Conservation (phyloP, 345 rosid genomes). For the Citrus sp. region DNA sequence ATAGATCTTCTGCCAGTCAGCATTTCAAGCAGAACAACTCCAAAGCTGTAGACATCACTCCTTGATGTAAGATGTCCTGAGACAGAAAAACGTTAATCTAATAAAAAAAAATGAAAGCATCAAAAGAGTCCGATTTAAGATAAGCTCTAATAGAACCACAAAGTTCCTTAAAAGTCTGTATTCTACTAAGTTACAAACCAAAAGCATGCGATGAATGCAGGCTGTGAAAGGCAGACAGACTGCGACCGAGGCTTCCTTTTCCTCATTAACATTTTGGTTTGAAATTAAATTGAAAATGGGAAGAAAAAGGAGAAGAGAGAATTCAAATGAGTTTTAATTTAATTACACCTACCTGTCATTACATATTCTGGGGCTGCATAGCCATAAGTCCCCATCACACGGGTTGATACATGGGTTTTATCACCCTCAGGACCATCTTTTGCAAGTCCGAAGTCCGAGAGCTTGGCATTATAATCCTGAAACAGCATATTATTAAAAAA, state of each 20-base stretch:
- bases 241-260: not conserved
- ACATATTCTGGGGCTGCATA: constrained; percentile 99
- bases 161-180: not conserved
- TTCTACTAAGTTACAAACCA: not conserved
- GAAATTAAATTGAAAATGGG: not conserved
- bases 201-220: not conserved
- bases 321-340: not conserved
- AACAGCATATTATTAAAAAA: constrained; percentile 23
- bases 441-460: constrained; percentile 97
- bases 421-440: constrained; percentile 99
- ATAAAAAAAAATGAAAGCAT: constrained; percentile 3
- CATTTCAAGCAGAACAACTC: constrained; percentile 81
- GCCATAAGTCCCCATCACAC: constrained; percentile 98
- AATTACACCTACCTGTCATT: constrained; percentile 75
- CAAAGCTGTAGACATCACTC: constrained; percentile 85
- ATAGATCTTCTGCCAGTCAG: constrained; percentile 72
- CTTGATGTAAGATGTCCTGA: constrained; percentile 80
- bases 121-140: not conserved
- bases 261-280: not conserved
- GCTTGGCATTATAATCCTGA: constrained; percentile 94
- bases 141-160: not conserved
- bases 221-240: not conserved
- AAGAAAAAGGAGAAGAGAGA: not conserved
- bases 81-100: constrained; percentile 5
- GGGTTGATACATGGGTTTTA: constrained; percentile 95